Evolutionary conservation across 371 early-diverging fungal genomes (phyloP).

Genomic region (Mortierella sp.): DNA sequence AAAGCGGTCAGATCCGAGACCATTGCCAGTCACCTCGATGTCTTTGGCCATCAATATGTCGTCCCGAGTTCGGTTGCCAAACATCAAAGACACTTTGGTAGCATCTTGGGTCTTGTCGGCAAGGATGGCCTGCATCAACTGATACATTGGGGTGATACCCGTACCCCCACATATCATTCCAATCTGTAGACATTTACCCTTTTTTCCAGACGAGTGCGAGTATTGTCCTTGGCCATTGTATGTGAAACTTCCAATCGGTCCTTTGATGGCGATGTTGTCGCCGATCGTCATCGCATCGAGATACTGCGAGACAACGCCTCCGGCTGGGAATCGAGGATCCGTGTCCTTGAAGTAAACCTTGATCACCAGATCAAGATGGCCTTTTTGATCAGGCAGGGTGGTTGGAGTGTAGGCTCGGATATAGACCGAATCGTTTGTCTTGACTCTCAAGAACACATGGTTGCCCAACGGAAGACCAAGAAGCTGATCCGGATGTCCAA

Average conservation of each 20-base stretch:
- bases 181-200: no score
- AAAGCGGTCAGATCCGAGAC: no score
- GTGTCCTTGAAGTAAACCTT: slow-evolving; percentile 68
- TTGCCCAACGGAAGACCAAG: slow-evolving; percentile 62
- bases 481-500: slow-evolving; percentile 39
- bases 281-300: slow-evolving; percentile 64
- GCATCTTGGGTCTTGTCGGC: no score
- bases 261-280: slow-evolving; percentile 65
- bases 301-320: slow-evolving; percentile 65
- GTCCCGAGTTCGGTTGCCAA: no score
- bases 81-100: no score
- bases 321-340: slow-evolving; percentile 50
- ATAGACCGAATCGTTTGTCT: slow-evolving; percentile 55
- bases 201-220: no score
- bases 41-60: no score
- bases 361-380: slow-evolving; percentile 68
- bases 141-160: no score
- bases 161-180: no score
- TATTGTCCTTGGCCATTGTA: no score
- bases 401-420: slow-evolving; percentile 73
- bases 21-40: no score
- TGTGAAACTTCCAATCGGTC: slow-evolving; percentile 66
- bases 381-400: slow-evolving; percentile 46
- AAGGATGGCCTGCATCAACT: no score
- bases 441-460: slow-evolving; percentile 58